Evolutionary conservation across 306 rosid genomes (phyloP), one percentile per base, ranked within the genome.

Genomic region (Pterocarpus macrocarpus): DNA sequence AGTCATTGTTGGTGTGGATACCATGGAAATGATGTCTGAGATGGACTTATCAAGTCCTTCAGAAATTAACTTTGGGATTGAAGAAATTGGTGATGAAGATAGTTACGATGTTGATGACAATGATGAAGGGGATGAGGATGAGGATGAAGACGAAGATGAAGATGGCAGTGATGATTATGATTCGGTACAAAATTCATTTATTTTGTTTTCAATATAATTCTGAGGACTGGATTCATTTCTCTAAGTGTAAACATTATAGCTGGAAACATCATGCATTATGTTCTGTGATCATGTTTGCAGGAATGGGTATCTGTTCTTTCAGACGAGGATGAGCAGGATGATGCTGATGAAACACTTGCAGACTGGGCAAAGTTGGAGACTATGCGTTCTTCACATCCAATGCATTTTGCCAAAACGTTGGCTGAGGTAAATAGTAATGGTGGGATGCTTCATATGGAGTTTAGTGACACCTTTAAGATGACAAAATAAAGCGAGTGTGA

Each of bases 291-390:
- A 41, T 85, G 63, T 91, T 73, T 87, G 82, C 81, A 95, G 99
- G 99, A 91, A 69, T 93, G 99, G 99, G 96, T 89, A 55, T 84
- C 94, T 70, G 87, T 89, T 80, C 87, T 89, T 79, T 90, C 96
- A 3, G 94, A 95, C 5, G 97, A 90, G 34, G 95, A 92, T 63
- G 94, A 84, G 32, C 71, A 78, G 53, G 91, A 87, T 58, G 90
- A 91, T 53, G 79, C 84, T 4, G 98, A 93, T 52, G 58, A 52
- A 88, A 41, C 89, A 68, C 85, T 89, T 32, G 92, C 87, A 82
- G 98, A 94, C 87, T 93, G 99, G 99, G 98, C 98, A 69, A 91
- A 93, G 82, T 82, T 90, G 85, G 97, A 91, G 71, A 90, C 93
- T 0, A 91, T 91, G 99, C 89, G 90, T 77, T 89, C 88, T 64